Base-by-base conservation (phyloP, 2,329 filamentous ascomycete genomes). In the Geosmithia putterillii region DNA sequence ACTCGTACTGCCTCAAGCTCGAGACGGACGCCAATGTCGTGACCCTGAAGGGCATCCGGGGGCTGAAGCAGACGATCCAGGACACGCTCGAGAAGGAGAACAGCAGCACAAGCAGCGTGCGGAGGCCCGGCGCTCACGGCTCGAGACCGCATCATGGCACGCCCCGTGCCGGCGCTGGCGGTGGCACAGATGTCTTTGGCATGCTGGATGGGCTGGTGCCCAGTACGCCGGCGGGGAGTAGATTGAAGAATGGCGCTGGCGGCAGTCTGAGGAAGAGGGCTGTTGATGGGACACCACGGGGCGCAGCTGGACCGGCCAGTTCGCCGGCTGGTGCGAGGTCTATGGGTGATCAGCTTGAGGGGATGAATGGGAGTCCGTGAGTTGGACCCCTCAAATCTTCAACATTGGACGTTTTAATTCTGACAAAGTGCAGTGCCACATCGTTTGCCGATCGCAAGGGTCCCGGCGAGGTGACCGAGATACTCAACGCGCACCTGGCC, bases 1-100 rank as follows among this genome's bases (percentile, higher is more conserved):
- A 98, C 62, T 90, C 88, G 1, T 96, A 95, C 70, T 89, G 85
- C 62, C 83, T 98, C 59, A 94, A 90, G 63, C 88, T 96, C 81
- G 86, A 89, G 20, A 68, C 78, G 40, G 86, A 94, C 45, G 83
- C 87, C 45, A 80, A 81, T 48, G 65, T 86, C 47, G 45, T 65
- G 9, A 77, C 83, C 40, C 70, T 94, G 37, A 76, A 83, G 34
- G 82, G 76, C 0, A 76, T 86, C 39, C 76, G 83, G 38, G 77
- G 79, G 44, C 83, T 98, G 58, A 95, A 95, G 61, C 84, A 87
- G 57, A 82, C 86, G 55, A 73, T 95, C 7, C 87, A 90, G 56
- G 88, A 95, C 54, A 73, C 76, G 34, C 66, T 96, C 42, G 89
- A 95, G 59, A 78, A 85, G 49, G 82, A 74, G 50, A 74, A 85